phyloP scores from a whole-genome alignment of 148 eudicot species.

The Chenopodium album region DNA sequence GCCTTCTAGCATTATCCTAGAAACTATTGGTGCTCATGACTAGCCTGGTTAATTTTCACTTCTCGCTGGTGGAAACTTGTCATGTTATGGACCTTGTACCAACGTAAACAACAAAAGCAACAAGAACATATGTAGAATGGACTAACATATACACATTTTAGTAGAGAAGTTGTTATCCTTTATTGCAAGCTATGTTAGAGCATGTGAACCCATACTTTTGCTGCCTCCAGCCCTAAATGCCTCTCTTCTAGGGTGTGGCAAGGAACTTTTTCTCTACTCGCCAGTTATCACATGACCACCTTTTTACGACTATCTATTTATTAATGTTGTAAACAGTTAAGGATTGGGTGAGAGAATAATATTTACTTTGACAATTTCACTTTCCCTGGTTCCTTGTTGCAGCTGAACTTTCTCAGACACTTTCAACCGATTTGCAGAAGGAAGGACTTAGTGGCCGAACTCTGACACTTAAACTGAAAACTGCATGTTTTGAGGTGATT shows the following conservation, averaged over 20 bases:
- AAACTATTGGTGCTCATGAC: constrained; percentile 11
- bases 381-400: constrained; percentile 31
- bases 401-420: constrained; percentile 91
- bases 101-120: background rate
- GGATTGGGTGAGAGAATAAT: background rate
- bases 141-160: background rate
- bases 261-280: no score
- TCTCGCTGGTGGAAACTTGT: background rate
- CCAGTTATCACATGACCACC: no score
- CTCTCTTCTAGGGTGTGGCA: no score
- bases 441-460: constrained; percentile 80
- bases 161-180: background rate
- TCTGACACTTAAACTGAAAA: constrained; percentile 85
- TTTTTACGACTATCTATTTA: no score
- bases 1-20: background rate
- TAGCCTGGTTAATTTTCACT: background rate
- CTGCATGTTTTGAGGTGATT: constrained; percentile 85
- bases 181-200: background rate
- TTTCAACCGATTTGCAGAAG: constrained; percentile 77
- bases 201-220: no score
- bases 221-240: no score
- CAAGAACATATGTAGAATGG: background rate
- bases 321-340: background rate
- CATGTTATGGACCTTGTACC: background rate
- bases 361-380: background rate